A percentile compares a stretch with the other conserved stretches of the same genome.
Conservation (phyloP, 2,329 filamentous ascomycete genomes). For the Elsinoe arachidis region DNA sequence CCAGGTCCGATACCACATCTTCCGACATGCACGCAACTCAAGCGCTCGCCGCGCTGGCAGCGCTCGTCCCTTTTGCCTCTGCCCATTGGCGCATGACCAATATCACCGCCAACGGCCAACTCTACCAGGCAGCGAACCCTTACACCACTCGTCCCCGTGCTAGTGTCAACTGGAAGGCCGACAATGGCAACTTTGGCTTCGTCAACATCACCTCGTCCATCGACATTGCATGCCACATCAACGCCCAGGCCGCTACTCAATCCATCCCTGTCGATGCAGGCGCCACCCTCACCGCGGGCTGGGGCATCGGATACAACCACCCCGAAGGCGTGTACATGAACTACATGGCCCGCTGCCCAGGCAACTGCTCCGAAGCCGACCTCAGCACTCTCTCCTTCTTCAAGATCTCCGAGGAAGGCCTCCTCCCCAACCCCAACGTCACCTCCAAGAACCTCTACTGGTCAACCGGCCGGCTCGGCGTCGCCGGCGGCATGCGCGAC, state of each 20-base stretch:
- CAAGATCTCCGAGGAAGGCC: constrained; percentile 54
- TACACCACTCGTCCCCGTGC: constrained; percentile 1
- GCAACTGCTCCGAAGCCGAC: constrained; percentile 47
- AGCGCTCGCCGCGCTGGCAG: neutral
- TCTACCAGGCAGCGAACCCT: neutral
- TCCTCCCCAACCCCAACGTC: constrained; percentile 32
- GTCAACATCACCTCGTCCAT: constrained; percentile 5
- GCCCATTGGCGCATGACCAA: constrained; percentile 4
- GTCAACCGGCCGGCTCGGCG: constrained; percentile 47
- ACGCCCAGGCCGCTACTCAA: constrained; percentile 42
- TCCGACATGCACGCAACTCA: constrained; percentile 1
- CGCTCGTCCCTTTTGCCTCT: neutral
- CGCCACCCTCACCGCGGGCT: constrained; percentile 49
- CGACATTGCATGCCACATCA: constrained; percentile 40
- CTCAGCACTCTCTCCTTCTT: constrained; percentile 49
- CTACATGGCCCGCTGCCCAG: constrained; percentile 52
- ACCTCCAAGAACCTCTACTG: constrained; percentile 37
- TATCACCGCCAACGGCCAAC: constrained; percentile 8
- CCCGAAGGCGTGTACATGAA: constrained; percentile 57
- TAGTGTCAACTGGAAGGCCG: constrained; percentile 2
- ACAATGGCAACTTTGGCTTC: constrained; percentile 8
- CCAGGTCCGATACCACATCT: neutral
- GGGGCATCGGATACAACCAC: constrained; percentile 56
- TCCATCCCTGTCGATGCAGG: constrained; percentile 52
- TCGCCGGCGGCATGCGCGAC: constrained; percentile 39